A percentile compares a stretch with the other conserved stretches of the same genome.
Evolutionary conservation across 1,139 yeast genomes (phyloP).

Genomic region (Nadsonia commutata): DNA sequence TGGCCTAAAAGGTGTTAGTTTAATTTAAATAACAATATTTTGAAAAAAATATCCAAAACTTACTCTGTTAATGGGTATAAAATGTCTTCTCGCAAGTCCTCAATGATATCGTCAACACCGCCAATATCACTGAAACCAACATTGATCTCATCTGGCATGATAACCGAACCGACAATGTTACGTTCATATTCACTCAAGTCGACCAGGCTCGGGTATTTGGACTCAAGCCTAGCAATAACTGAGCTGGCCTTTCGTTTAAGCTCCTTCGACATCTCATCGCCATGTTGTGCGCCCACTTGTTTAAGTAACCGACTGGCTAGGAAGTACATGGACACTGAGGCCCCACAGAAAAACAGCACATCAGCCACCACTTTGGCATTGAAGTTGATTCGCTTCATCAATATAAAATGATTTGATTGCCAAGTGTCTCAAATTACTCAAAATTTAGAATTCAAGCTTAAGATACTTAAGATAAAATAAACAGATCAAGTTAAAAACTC

Average conservation of each 20-base stretch:
- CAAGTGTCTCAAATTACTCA: too few species aligned
- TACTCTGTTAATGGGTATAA: conserved; percentile 67
- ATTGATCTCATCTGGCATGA: conserved; percentile 70
- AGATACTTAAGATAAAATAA: too few species aligned
- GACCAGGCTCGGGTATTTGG: conserved; percentile 45
- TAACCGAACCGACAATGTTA: conserved; percentile 55
- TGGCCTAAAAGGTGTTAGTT: background rate
- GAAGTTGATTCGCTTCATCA: background rate
- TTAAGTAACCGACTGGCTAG: conserved; percentile 37
- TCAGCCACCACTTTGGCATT: conserved; percentile 23
- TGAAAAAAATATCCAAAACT: conserved; percentile 3
- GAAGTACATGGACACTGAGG: conserved; percentile 70
- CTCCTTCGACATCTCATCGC: background rate
- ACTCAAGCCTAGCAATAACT: conserved; percentile 44
- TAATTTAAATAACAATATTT: background rate
- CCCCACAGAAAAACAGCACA: conserved; percentile 63
- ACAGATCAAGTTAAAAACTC: too few species aligned
- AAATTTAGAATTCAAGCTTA: too few species aligned
- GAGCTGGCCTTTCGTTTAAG: background rate
- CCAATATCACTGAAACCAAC: conserved; percentile 39
- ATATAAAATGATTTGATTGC: too few species aligned
- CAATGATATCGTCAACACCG: conserved; percentile 1
- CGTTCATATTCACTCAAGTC: conserved; percentile 66
- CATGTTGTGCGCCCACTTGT: background rate
- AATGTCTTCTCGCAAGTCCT: conserved; percentile 50